Base-by-base conservation (phyloP, 768 basidiomycete species). In the Psilocybe cubensis region DNA sequence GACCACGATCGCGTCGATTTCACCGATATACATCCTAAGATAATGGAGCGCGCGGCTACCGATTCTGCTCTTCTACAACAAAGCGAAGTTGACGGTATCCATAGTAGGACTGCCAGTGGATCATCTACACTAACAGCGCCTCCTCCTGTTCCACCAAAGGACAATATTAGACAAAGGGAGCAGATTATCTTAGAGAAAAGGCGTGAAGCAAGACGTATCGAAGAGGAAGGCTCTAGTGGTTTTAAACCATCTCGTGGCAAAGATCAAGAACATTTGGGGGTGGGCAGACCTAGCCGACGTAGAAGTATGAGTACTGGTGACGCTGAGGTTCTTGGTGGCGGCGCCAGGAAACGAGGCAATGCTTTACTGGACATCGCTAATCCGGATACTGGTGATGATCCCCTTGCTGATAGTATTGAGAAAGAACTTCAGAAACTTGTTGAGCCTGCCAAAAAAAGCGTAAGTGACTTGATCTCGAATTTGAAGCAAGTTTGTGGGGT, bases 231-330 rank as follows among this genome's bases (percentile, higher is more conserved):
- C 11, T 48, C 56, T 3, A 60, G 59, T 25, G 57, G 25, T 17
- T 50, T 57, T 56, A 40, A 55, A 45, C 5, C 45, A 25, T 53
- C 59, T 27, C 59, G 55, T n/a, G 59, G 64, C 35, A 57, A 56
- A 42, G 59, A 65, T 41, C 74, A 72, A 40, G 60, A 62, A 47
- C 58, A 70, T 29, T 66, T 78, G 25, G 76, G 75, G 0, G 72
- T 76, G 38, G 77, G 81, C 23, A 72, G 87, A 38, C 85, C 86
- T 10, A 83, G 79, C 53, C 76, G 83, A 52, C 76, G 91, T 61
- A 78, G 89, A 53, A 95, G 89, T 69, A 83, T 85, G 79, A 93
- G 89, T 66, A 92, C 89, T 1, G 86, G 88, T 8, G 92, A 92
- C 68, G 86, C 83, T 2, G 82, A 87, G 43, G 74, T 78, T 45